A percentile compares a stretch with the other conserved stretches of the same genome.
Conservation (phyloP, 495 filamentous ascomycete species). For the Letharia columbiana region DNA sequence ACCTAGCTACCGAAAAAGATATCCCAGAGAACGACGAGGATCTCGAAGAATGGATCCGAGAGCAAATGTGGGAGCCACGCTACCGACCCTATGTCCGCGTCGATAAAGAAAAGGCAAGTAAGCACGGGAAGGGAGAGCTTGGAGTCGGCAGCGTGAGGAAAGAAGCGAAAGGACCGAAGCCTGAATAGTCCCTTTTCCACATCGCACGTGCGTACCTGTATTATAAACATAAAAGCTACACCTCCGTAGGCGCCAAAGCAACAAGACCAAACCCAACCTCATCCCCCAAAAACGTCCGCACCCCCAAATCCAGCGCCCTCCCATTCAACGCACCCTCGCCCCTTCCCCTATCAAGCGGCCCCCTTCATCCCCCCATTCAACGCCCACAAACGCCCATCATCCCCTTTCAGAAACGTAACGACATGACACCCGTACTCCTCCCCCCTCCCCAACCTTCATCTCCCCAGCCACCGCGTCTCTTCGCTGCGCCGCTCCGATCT, state of each 20-base stretch:
- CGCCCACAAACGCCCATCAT: slow-evolving; percentile 70
- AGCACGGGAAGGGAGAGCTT: slow-evolving; percentile 52
- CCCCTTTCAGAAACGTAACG: slow-evolving; percentile 72
- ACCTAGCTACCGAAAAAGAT: slow-evolving; percentile 48
- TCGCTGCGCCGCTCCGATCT: too few relatives aligned
- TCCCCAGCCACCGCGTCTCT: too few relatives aligned
- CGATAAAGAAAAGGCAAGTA: slow-evolving; percentile 38
- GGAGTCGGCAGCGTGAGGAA: slow-evolving; percentile 33
- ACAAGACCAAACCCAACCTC: slow-evolving; percentile 21
- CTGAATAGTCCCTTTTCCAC: not conserved
- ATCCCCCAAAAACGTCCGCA: slow-evolving; percentile 28
- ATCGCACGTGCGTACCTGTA: too few relatives aligned
- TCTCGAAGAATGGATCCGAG: slow-evolving; percentile 70
- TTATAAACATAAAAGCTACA: not conserved
- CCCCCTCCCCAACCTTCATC: slow-evolving; percentile 1
- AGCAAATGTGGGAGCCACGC: slow-evolving; percentile 82
- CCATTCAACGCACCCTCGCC: slow-evolving; percentile 63
- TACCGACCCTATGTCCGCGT: slow-evolving; percentile 60
- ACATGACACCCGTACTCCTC: slow-evolving; percentile 48
- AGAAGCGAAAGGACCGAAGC: not conserved
- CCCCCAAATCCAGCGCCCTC: slow-evolving; percentile 53
- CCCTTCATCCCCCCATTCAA: slow-evolving; percentile 69
- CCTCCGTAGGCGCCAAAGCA: slow-evolving; percentile 12
- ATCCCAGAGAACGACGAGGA: slow-evolving; percentile 49
- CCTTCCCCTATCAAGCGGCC: slow-evolving; percentile 52